A percentile compares a stretch with the other conserved stretches of the same genome.
These are phyloP conservation scores for Brachypodium distachyon DNA, from an alignment of 202 grass and related monocot genomes.

Conservation along the genomic window DNA sequence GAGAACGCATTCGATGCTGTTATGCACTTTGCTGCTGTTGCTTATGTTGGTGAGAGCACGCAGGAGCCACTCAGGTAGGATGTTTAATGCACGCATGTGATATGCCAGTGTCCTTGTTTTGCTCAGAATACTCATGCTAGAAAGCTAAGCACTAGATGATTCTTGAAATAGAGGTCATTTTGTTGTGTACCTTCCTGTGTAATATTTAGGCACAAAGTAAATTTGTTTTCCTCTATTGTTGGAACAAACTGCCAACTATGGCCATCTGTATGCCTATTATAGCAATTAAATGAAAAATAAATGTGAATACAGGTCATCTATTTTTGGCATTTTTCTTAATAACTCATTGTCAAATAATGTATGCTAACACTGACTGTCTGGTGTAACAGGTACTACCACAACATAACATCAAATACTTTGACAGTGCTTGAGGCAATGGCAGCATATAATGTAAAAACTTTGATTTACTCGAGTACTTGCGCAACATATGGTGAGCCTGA, in stretches of 20 bases:
- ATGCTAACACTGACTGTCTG: neutral
- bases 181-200: neutral
- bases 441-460: constrained; percentile 54
- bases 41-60: constrained; percentile 82
- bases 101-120: neutral
- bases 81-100: neutral
- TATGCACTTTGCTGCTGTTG: constrained; percentile 81
- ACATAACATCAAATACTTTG: constrained; percentile 75
- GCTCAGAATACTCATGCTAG: neutral
- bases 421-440: constrained; percentile 71
- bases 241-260: neutral
- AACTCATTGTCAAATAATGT: neutral
- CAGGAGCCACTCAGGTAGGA: constrained; percentile 68
- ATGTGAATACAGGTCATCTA: neutral
- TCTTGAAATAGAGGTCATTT: neutral
- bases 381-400: constrained; percentile 73
- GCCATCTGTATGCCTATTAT: neutral
- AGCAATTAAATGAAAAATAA: neutral
- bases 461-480: constrained; percentile 84
- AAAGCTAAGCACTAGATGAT: neutral
- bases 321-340: neutral
- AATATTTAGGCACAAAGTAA: neutral
- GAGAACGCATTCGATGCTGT: constrained; percentile 75
- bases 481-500: constrained; percentile 79
- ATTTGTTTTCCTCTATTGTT: neutral